Evolutionary conservation across 1,284 basidiomycete species (phyloP).

Genomic region (Cryptococcus sp.): DNA sequence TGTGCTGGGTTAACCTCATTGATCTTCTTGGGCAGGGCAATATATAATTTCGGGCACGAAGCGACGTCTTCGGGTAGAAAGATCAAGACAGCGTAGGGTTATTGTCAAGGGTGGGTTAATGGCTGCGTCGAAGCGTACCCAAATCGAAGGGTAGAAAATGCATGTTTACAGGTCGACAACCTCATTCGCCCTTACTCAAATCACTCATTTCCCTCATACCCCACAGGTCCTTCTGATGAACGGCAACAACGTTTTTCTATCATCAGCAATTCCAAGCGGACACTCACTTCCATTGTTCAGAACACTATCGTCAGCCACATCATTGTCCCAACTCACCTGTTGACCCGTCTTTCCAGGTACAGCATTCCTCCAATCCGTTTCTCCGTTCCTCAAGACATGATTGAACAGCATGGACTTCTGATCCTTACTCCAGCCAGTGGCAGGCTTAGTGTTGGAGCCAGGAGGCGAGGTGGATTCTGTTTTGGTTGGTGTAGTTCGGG

Average conservation of each 20-base stretch:
- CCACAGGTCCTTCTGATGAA: constrained; percentile 14
- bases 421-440: constrained; percentile 2
- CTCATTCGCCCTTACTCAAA: too few relatives aligned
- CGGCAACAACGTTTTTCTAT: constrained; percentile 16
- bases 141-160: too few relatives aligned
- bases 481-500: background rate
- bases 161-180: too few relatives aligned
- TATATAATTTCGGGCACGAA: constrained; percentile 37
- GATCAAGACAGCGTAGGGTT: constrained; percentile 21
- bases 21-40: constrained; percentile 26
- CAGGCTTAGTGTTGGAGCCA: background rate
- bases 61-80: constrained; percentile 19
- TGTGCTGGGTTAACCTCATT: constrained; percentile 25
- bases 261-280: background rate
- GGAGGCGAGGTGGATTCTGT: background rate
- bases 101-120: too few relatives aligned
- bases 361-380: constrained; percentile 9
- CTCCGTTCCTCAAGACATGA: constrained; percentile 11
- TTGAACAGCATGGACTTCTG: constrained; percentile 10
- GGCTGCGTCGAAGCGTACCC: too few relatives aligned
- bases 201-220: constrained; percentile 2
- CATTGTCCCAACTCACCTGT: constrained; percentile 6
- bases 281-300: constrained; percentile 17
- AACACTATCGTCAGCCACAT: background rate
- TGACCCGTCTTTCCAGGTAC: constrained; percentile 12